Conservation (phyloP, 345 rosid genomes). For the Salix purpurea region DNA sequence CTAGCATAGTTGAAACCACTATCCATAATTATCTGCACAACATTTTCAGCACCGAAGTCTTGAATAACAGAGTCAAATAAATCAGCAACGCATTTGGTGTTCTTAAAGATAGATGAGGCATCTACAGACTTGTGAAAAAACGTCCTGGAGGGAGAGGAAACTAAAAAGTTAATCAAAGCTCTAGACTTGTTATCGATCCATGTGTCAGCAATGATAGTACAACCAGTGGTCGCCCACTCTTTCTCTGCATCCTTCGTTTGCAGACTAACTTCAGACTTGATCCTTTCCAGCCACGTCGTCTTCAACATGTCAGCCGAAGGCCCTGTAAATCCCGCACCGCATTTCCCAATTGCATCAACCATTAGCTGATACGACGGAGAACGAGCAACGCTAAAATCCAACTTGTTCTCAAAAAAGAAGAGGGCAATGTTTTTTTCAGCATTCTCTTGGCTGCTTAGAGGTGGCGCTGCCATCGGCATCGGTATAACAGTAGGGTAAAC, state of each 20-base stretch:
- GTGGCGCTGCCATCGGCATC: constrained; percentile 25
- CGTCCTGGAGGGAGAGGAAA: constrained; percentile 78
- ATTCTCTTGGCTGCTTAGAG: constrained; percentile 46
- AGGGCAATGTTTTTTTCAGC: constrained; percentile 71
- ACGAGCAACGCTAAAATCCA: constrained; percentile 63
- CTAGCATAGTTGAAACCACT: constrained; percentile 59
- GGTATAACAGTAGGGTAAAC: constrained; percentile 40
- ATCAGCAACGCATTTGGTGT: constrained; percentile 66
- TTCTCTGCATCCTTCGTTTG: constrained; percentile 61
- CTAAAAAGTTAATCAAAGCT: constrained; percentile 73
- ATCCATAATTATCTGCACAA: constrained; percentile 83
- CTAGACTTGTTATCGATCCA: constrained; percentile 85
- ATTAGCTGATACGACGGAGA: constrained; percentile 65
- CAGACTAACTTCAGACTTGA: constrained; percentile 54
- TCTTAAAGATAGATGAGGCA: constrained; percentile 73
- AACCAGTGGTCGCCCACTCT: constrained; percentile 81
- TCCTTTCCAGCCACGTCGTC: constrained; percentile 55
- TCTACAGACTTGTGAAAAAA: constrained; percentile 79
- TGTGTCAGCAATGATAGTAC: constrained; percentile 69
- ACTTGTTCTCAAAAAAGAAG: constrained; percentile 78
- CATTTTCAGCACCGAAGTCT: constrained; percentile 67
- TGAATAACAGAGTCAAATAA: constrained; percentile 75
- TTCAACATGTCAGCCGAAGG: constrained; percentile 58
- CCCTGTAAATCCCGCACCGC: constrained; percentile 46
- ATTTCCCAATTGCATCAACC: constrained; percentile 68